phyloP scores from a whole-genome alignment of 2,329 filamentous ascomycete genomes.

The Exutisphaerella laricina region DNA sequence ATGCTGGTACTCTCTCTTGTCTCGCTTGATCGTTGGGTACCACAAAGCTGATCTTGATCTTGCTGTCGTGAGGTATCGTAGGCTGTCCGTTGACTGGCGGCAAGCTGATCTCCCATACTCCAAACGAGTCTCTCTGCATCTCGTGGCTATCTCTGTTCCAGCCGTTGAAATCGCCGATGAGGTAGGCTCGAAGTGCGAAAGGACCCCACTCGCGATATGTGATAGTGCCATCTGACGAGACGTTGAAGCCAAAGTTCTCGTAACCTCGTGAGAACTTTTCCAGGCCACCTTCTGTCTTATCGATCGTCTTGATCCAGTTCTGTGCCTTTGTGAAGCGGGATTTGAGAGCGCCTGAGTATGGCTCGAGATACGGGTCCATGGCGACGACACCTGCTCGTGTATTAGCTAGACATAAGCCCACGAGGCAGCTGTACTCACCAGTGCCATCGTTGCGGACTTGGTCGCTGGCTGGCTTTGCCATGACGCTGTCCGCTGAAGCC shows the following conservation, averaged over 20 bases:
- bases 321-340: slow-evolving; percentile 73
- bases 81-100: slow-evolving; percentile 70
- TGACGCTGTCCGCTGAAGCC: slow-evolving; percentile 42
- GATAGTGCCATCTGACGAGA: slow-evolving; percentile 76
- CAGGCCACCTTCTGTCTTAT: slow-evolving; percentile 78
- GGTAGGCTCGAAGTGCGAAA: slow-evolving; percentile 73
- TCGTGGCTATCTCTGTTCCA: slow-evolving; percentile 80
- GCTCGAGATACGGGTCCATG: slow-evolving; percentile 83
- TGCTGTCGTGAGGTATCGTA: slow-evolving; percentile 86
- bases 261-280: slow-evolving; percentile 87
- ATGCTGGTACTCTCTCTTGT: slow-evolving; percentile 84
- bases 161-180: slow-evolving; percentile 93
- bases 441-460: slow-evolving; percentile 64
- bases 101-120: slow-evolving; percentile 78
- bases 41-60: slow-evolving; percentile 85
- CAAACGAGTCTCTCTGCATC: slow-evolving; percentile 81
- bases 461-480: slow-evolving; percentile 43
- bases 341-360: slow-evolving; percentile 72
- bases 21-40: slow-evolving; percentile 67
- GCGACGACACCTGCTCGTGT: slow-evolving; percentile 66
- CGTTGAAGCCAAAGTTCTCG: slow-evolving; percentile 80
- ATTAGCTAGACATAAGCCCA: too few relatives aligned
- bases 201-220: slow-evolving; percentile 95
- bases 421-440: slow-evolving; percentile 43
- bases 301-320: slow-evolving; percentile 78